Evolutionary conservation across 768 basidiomycete species (phyloP).

Genomic region (Mycena galopus): DNA sequence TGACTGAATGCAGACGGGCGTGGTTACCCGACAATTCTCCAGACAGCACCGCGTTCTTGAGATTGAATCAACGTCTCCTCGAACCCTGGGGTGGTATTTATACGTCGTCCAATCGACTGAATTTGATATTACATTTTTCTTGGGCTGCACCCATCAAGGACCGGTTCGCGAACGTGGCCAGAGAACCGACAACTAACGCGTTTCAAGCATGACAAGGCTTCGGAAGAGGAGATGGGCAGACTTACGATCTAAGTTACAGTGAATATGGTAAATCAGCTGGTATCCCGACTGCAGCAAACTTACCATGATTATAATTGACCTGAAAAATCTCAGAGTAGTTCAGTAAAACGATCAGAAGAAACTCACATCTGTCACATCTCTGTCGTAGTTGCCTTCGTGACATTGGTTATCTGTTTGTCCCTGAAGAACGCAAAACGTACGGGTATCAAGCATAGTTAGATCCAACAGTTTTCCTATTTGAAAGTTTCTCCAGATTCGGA

Average conservation of each 20-base stretch:
- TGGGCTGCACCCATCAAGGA: constrained; percentile 69
- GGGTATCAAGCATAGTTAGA: constrained; percentile 73
- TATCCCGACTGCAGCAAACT: constrained; percentile 32
- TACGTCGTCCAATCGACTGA: neutral
- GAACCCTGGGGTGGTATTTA: constrained; percentile 54
- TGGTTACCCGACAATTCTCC: constrained; percentile 65
- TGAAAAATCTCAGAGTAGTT: constrained; percentile 32
- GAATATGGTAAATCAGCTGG: constrained; percentile 19
- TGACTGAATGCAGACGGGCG: neutral
- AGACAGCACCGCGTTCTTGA: constrained; percentile 60
- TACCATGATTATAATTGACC: constrained; percentile 67
- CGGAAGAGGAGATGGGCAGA: neutral
- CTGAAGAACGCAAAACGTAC: constrained; percentile 44
- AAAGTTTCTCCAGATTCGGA: constrained; percentile 75
- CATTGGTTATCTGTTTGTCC: neutral
- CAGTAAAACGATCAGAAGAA: neutral
- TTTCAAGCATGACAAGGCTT: neutral
- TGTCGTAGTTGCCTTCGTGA: constrained; percentile 62
- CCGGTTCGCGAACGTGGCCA: constrained; percentile 57
- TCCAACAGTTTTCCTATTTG: constrained; percentile 74
- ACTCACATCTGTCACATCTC: constrained; percentile 69
- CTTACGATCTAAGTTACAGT: constrained; percentile 1
- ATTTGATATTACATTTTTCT: constrained; percentile 59
- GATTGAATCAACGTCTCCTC: constrained; percentile 60
- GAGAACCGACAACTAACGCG: constrained; percentile 56